Percentiles rank a stretch among this genome's conserved stretches.
These are phyloP conservation scores for Claviceps lovelessii DNA, from an alignment of 2,329 filamentous ascomycete species.

Conservation along the genomic window DNA sequence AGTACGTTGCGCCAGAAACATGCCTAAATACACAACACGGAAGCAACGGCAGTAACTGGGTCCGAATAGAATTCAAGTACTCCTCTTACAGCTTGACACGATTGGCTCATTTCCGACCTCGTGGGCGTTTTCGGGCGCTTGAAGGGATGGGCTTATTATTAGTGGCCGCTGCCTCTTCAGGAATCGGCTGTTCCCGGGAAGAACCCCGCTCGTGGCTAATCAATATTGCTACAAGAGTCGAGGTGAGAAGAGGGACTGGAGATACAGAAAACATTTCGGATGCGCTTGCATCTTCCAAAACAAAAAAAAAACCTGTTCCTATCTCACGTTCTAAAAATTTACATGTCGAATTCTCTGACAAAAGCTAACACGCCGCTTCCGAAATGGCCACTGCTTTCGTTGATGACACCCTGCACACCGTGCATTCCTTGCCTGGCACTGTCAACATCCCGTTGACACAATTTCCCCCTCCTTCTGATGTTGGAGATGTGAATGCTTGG, in stretches of 20 bases:
- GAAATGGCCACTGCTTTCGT: not conserved
- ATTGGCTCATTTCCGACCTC: too few species aligned
- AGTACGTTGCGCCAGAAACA: too few species aligned
- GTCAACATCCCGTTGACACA: conserved; percentile 35
- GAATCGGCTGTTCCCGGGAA: not conserved
- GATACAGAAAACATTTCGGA: not conserved
- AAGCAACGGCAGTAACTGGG: too few species aligned
- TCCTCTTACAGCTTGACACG: too few species aligned
- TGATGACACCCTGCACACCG: not conserved
- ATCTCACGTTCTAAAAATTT: not conserved
- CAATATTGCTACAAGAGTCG: not conserved
- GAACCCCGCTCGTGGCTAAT: not conserved
- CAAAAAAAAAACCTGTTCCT: not conserved
- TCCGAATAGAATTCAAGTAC: too few species aligned
- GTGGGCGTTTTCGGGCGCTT: too few species aligned
- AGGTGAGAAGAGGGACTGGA: not conserved
- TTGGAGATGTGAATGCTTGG: conserved; percentile 18
- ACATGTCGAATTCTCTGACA: not conserved
- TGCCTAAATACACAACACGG: too few species aligned
- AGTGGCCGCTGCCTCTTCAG: too few species aligned
- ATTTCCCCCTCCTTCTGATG: conserved; percentile 22
- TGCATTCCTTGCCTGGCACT: conserved; percentile 29
- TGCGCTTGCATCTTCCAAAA: too few species aligned
- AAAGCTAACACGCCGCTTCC: not conserved
- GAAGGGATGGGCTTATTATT: too few species aligned